A percentile compares a stretch with the other conserved stretches of the same genome.
These are phyloP conservation scores for Suillus spraguei DNA, from an alignment of 768 basidiomycete species.

Conservation along the genomic window DNA sequence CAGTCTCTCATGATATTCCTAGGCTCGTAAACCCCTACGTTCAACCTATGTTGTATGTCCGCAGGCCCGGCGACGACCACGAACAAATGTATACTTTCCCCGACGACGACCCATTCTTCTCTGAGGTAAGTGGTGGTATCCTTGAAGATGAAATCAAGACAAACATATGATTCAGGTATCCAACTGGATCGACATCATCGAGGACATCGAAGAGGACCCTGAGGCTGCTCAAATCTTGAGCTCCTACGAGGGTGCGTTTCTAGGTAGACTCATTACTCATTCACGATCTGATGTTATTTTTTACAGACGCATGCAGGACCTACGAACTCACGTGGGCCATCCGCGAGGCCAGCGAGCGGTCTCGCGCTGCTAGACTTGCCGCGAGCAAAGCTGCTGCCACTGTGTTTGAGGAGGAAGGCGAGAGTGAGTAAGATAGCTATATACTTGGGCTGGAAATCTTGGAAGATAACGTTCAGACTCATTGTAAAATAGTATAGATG, in stretches of 20 bases:
- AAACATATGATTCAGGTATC: slow-evolving; percentile 47
- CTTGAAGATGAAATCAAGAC: no score
- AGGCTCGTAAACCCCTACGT: slow-evolving; percentile 94
- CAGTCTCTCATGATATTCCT: slow-evolving; percentile 15
- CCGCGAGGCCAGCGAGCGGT: slow-evolving; percentile 73
- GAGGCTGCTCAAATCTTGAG: slow-evolving; percentile 80
- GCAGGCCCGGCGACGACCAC: slow-evolving; percentile 78
- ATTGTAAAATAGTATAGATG: slow-evolving; percentile 6
- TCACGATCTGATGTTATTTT: slow-evolving; percentile 10
- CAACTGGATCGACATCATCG: slow-evolving; percentile 86
- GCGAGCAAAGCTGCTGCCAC: slow-evolving; percentile 34
- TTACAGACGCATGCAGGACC: slow-evolving; percentile 78
- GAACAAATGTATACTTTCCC: slow-evolving; percentile 73
- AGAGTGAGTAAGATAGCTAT: slow-evolving; percentile 13
- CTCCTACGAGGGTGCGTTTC: slow-evolving; percentile 71
- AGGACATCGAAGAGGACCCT: slow-evolving; percentile 87
- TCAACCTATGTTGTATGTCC: slow-evolving; percentile 83
- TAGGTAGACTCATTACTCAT: background rate
- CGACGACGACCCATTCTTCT: slow-evolving; percentile 93
- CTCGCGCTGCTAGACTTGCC: slow-evolving; percentile 49
- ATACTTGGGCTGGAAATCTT: background rate
- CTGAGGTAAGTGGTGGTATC: slow-evolving; percentile 52
- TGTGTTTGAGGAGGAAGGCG: slow-evolving; percentile 25
- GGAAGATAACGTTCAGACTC: slow-evolving; percentile 2
- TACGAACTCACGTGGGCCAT: slow-evolving; percentile 96